A percentile compares a stretch with the other conserved stretches of the same genome.
phyloP scores from a whole-genome alignment of 2,329 filamentous ascomycete genomes.

The Mycosphaerella arachidis region DNA sequence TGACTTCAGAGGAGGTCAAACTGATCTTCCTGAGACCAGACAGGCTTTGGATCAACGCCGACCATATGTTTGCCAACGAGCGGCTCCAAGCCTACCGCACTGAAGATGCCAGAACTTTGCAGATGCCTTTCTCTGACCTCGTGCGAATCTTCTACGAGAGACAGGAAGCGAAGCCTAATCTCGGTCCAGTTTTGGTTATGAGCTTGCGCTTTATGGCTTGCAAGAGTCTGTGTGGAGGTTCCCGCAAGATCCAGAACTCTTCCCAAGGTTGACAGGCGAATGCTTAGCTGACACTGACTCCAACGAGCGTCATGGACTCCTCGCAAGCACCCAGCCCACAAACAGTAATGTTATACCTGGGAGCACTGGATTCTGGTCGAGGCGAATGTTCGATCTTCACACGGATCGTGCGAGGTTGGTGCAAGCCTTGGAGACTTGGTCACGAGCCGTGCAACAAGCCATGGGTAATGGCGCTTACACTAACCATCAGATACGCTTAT shows the following conservation, averaged over 20 bases:
- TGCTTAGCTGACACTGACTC: conserved; percentile 7
- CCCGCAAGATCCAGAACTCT: conserved; percentile 18
- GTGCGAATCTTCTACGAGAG: conserved; percentile 14
- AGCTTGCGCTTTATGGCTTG: conserved; percentile 16
- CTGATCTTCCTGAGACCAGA: conserved; percentile 13
- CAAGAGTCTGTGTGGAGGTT: conserved; percentile 19
- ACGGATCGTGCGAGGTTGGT: conserved; percentile 8
- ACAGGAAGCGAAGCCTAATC: conserved; percentile 11
- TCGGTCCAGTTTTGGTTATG: conserved; percentile 14
- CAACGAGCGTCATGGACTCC: background rate
- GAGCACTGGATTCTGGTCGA: background rate
- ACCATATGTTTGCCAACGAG: background rate
- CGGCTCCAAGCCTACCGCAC: conserved; percentile 5
- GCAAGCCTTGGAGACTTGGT: conserved; percentile 11
- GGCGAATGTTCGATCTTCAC: conserved; percentile 6
- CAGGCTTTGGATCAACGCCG: conserved; percentile 10
- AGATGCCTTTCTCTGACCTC: conserved; percentile 19
- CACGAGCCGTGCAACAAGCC: conserved; percentile 3
- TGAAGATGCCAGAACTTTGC: conserved; percentile 7
- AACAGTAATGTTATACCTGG: background rate
- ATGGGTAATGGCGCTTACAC: conserved; percentile 7
- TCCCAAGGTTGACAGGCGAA: conserved; percentile 12
- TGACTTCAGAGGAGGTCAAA: conserved; percentile 17
- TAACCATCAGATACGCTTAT: conserved; percentile 11
- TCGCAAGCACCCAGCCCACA: background rate